phyloP scores from a whole-genome alignment of 352 stramenopile species.

The Globisporangium nagaii region DNA sequence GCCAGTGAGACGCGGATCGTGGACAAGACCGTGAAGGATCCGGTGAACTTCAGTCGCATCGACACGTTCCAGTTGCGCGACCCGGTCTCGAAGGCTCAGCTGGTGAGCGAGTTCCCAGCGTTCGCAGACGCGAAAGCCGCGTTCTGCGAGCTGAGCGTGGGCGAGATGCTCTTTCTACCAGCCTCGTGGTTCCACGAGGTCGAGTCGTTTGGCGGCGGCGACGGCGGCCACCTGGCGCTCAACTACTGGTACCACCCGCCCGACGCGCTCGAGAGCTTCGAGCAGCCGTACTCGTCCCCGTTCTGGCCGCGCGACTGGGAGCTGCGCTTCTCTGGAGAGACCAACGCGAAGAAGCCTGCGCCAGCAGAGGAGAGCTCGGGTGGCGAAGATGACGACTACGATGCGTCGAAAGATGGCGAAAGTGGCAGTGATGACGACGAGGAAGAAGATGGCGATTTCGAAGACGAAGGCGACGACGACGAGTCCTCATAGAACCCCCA shows the following conservation, averaged over 20 bases:
- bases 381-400: conserved; percentile 5
- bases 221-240: conserved; percentile 72
- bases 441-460: conserved; percentile 2
- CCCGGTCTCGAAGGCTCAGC: conserved; percentile 17
- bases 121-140: conserved; percentile 53
- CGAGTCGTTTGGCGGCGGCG: conserved; percentile 55
- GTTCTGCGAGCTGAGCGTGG: conserved; percentile 78
- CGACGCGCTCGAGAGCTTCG: conserved; percentile 52
- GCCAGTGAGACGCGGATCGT: conserved; percentile 14
- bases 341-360: not conserved
- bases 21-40: conserved; percentile 56
- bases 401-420: conserved; percentile 4
- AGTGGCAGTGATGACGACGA: not conserved
- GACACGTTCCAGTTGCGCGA: conserved; percentile 44
- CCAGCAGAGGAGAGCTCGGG: not conserved
- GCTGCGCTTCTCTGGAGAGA: conserved; percentile 25
- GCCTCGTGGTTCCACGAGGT: conserved; percentile 98
- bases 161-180: conserved; percentile 96
- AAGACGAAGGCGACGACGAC: not conserved
- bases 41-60: conserved; percentile 73
- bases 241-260: conserved; percentile 90
- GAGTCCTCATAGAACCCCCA: not conserved
- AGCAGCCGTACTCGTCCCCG: conserved; percentile 65
- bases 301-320: conserved; percentile 75
- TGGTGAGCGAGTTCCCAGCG: conserved; percentile 52